These are phyloP conservation scores for Alternaria triticimaculans DNA, from an alignment of 2,329 filamentous ascomycete species.

Conservation along the genomic window DNA sequence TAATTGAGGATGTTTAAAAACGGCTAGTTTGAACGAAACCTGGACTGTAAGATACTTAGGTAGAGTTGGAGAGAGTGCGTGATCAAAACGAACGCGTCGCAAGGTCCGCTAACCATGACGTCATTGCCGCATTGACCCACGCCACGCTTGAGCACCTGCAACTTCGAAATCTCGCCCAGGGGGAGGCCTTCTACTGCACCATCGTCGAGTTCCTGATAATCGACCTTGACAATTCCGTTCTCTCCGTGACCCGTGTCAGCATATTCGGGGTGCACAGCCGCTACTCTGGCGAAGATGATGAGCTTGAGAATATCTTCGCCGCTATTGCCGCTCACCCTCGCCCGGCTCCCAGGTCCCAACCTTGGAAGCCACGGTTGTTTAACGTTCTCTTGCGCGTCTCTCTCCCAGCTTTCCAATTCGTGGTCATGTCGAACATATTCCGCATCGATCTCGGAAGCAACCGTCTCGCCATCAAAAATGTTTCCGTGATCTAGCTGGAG, in stretches of 20 bases:
- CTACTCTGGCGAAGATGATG: not conserved
- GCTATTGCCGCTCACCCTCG: not conserved
- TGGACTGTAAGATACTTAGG: not conserved
- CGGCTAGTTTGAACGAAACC: not conserved
- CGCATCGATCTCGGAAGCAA: not conserved
- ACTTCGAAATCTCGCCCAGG: no score
- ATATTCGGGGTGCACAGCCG: not conserved
- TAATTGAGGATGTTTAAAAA: not conserved
- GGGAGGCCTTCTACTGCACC: no score
- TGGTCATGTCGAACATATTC: not conserved
- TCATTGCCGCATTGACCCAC: not conserved
- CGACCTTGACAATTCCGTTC: not conserved
- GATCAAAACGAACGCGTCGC: not conserved
- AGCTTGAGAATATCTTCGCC: not conserved
- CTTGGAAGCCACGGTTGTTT: not conserved
- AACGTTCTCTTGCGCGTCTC: not conserved
- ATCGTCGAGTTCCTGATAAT: no score
- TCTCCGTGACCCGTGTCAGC: not conserved
- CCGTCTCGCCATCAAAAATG: not conserved
- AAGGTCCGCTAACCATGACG: not conserved
- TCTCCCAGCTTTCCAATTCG: not conserved
- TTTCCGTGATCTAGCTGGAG: not conserved
- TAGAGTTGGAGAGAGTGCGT: not conserved
- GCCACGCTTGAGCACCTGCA: no score
- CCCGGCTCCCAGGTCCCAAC: not conserved